Evolutionary conservation across 164 flowering plant species (phyloP).

Genomic region (Kingdonia uniflora): DNA sequence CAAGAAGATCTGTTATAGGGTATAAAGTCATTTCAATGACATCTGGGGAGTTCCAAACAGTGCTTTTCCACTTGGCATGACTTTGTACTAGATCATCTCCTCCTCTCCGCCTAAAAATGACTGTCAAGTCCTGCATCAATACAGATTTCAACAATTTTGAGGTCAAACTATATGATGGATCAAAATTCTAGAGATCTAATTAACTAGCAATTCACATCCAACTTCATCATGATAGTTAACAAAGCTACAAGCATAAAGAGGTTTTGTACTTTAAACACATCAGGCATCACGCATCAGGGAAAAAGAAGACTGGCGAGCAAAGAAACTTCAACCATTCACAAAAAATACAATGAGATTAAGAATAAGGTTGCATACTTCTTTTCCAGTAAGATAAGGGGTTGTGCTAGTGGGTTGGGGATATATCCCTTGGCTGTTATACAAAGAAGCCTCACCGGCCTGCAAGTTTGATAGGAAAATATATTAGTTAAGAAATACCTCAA

Average conservation of each 20-base stretch:
- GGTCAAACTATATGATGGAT: conserved; percentile 3
- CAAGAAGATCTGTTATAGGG: conserved; percentile 55
- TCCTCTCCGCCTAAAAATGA: conserved; percentile 76
- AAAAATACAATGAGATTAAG: conserved; percentile 6
- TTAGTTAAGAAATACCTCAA: too few relatives aligned
- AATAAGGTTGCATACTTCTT: conserved; percentile 42
- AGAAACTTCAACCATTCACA: too few relatives aligned
- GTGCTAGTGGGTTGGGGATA: conserved; percentile 65
- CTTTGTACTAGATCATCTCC: conserved; percentile 76
- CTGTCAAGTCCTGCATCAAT: conserved; percentile 64
- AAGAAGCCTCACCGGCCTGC: conserved; percentile 47
- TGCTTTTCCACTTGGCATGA: conserved; percentile 53
- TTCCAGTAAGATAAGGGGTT: conserved; percentile 46
- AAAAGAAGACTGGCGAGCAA: too few relatives aligned
- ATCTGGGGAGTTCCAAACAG: conserved; percentile 62
- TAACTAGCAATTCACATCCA: too few relatives aligned
- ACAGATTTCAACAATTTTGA: conserved; percentile 4
- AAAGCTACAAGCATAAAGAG: too few relatives aligned
- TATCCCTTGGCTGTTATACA: conserved; percentile 68
- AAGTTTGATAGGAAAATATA: neutral
- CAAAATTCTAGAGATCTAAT: too few relatives aligned
- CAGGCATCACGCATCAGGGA: too few relatives aligned
- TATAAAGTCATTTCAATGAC: conserved; percentile 66
- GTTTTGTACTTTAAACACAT: too few relatives aligned
- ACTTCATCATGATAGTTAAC: too few relatives aligned